A percentile compares a stretch with the other conserved stretches of the same genome.
phyloP scores from a whole-genome alignment of 2,329 filamentous ascomycete species.

The Geosmithia putterillii region DNA sequence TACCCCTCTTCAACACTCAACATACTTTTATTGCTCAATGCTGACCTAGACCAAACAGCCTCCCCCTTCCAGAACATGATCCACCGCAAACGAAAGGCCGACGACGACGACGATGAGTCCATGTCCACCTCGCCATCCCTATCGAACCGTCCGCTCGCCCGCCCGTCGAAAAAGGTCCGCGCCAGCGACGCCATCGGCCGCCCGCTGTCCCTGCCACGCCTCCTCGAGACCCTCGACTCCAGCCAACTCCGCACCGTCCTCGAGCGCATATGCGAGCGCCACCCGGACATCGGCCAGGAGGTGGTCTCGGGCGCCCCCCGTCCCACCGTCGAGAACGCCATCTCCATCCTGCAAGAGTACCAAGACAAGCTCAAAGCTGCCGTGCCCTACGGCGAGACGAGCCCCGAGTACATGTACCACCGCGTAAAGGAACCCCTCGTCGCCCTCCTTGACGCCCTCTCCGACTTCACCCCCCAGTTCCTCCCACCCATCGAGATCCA shows the following conservation, averaged over 20 bases:
- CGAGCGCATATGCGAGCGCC: slow-evolving; percentile 82
- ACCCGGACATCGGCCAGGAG: slow-evolving; percentile 75
- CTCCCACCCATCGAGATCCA: slow-evolving; percentile 84
- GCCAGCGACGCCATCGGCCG: slow-evolving; percentile 53
- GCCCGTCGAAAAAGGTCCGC: slow-evolving; percentile 51
- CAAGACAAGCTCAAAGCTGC: slow-evolving; percentile 64
- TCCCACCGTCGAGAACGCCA: slow-evolving; percentile 70
- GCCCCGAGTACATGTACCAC: slow-evolving; percentile 90
- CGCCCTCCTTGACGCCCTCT: slow-evolving; percentile 75
- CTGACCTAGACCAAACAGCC: slow-evolving; percentile 9
- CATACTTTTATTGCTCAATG: not conserved
- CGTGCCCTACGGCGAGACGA: slow-evolving; percentile 75
- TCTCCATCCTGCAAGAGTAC: slow-evolving; percentile 73
- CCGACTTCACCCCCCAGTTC: slow-evolving; percentile 92
- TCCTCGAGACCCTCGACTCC: slow-evolving; percentile 88
- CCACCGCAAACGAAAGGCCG: slow-evolving; percentile 74
- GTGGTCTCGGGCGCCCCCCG: slow-evolving; percentile 74
- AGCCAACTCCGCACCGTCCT: slow-evolving; percentile 74
- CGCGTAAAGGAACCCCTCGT: slow-evolving; percentile 71
- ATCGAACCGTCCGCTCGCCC: slow-evolving; percentile 52
- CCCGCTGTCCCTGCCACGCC: slow-evolving; percentile 46
- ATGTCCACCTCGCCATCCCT: slow-evolving; percentile 76
- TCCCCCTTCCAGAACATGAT: slow-evolving; percentile 40
- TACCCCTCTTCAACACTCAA: not conserved
- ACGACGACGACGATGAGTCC: slow-evolving; percentile 72